These are phyloP conservation scores for Apiospora pterosperma DNA, from an alignment of 2,329 filamentous ascomycete genomes.

Conservation along the genomic window DNA sequence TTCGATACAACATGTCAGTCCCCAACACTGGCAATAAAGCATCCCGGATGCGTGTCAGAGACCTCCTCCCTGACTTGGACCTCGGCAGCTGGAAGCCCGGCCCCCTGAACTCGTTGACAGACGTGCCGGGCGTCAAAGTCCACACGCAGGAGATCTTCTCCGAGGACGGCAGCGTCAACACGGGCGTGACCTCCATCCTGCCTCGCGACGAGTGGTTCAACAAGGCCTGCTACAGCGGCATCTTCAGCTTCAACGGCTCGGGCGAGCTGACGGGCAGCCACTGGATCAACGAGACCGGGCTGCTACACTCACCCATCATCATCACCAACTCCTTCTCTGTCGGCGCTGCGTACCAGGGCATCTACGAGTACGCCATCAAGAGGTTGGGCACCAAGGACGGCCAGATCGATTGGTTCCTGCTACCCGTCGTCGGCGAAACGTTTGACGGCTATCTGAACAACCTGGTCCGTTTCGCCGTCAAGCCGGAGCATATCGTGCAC, in stretches of 20 bases:
- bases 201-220: slow-evolving; percentile 42
- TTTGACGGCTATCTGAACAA: slow-evolving; percentile 62
- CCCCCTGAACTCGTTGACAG: slow-evolving; percentile 47
- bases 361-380: slow-evolving; percentile 52
- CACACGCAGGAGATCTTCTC: slow-evolving; percentile 40
- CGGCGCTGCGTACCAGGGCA: slow-evolving; percentile 55
- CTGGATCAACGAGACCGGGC: slow-evolving; percentile 59
- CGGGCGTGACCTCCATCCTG: slow-evolving; percentile 47
- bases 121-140: slow-evolving; percentile 45
- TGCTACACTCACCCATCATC: slow-evolving; percentile 56
- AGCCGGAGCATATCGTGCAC: slow-evolving; percentile 47
- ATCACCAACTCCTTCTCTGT: slow-evolving; percentile 58
- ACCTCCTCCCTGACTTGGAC: slow-evolving; percentile 40
- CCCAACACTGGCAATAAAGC: slow-evolving; percentile 2
- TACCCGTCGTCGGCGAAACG: slow-evolving; percentile 60
- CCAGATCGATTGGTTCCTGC: slow-evolving; percentile 48
- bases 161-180: slow-evolving; percentile 37
- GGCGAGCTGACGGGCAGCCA: slow-evolving; percentile 61
- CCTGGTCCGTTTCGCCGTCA: slow-evolving; percentile 51
- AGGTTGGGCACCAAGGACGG: slow-evolving; percentile 39
- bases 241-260: slow-evolving; percentile 62
- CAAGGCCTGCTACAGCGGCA: slow-evolving; percentile 42
- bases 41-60: slow-evolving; percentile 34
- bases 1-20: not conserved
- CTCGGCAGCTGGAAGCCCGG: slow-evolving; percentile 42